A percentile compares a stretch with the other conserved stretches of the same genome.
Evolutionary conservation across 208 protist genomes (phyloP).

Genomic region (Crithidia mellificae): DNA sequence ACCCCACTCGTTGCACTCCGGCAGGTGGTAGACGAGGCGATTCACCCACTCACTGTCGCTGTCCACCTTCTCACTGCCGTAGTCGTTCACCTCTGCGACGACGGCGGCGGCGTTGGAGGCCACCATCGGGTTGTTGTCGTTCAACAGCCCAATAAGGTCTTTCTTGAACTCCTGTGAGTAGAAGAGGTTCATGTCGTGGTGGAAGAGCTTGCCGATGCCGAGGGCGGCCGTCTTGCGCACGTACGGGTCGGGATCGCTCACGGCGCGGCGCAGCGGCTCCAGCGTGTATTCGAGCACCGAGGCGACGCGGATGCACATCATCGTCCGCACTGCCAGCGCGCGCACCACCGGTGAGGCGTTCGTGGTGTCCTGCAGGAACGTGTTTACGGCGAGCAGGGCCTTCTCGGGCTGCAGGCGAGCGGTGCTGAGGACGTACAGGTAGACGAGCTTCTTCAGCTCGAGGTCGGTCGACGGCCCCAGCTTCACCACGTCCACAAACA

Average conservation of each 20-base stretch:
- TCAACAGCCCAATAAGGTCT: conserved; percentile 91
- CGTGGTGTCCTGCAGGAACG: conserved; percentile 96
- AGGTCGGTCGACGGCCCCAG: conserved; percentile 98
- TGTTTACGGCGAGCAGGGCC: conserved; percentile 99
- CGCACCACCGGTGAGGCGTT: conserved; percentile 97
- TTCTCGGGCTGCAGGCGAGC: conserved; percentile 98
- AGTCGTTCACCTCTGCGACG: conserved; percentile 93
- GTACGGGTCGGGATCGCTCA: conserved; percentile 97
- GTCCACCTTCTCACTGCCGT: conserved; percentile 42
- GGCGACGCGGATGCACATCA: conserved; percentile 99
- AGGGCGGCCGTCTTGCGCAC: conserved; percentile 99
- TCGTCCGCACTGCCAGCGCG: conserved; percentile 98
- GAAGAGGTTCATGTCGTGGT: conserved; percentile 96
- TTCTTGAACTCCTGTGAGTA: conserved; percentile 93
- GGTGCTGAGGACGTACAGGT: conserved; percentile 99
- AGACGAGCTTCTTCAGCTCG: conserved; percentile 99
- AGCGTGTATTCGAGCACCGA: conserved; percentile 98
- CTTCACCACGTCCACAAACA: conserved; percentile 98
- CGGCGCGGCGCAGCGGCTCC: conserved; percentile 94
- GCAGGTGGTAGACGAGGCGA: conserved; percentile 95
- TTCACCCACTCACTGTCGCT: conserved; percentile 87
- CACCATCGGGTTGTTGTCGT: conserved; percentile 97
- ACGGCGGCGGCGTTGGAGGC: conserved; percentile 98
- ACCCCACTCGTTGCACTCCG: conserved; percentile 98
- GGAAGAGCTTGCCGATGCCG: conserved; percentile 98